phyloP scores from a whole-genome alignment of 306 rosid species.

The Senna siamea region DNA sequence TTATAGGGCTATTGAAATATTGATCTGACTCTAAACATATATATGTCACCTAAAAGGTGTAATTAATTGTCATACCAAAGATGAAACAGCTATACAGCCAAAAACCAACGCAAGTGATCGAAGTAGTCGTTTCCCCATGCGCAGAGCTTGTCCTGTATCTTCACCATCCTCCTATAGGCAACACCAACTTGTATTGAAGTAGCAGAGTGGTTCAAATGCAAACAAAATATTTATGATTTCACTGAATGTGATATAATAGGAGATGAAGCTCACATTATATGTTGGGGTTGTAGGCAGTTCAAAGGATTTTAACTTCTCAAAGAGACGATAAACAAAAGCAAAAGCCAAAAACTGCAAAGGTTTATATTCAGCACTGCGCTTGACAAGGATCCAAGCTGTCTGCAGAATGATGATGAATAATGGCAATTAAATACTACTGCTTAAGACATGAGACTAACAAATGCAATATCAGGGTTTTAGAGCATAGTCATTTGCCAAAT shows the following conservation, averaged over 20 bases:
- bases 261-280: slow-evolving; percentile 62
- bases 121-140: slow-evolving; percentile 91
- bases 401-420: slow-evolving; percentile 54
- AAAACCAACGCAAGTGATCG: slow-evolving; percentile 86
- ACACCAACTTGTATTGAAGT: slow-evolving; percentile 36
- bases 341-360: slow-evolving; percentile 91
- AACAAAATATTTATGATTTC: background rate
- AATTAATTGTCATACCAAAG: slow-evolving; percentile 66
- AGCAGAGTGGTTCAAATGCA: slow-evolving; percentile 29
- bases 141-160: slow-evolving; percentile 82
- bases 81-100: slow-evolving; percentile 85
- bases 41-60: slow-evolving; percentile 36
- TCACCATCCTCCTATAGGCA: slow-evolving; percentile 91
- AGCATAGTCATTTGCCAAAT: slow-evolving; percentile 5
- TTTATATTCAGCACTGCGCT: slow-evolving; percentile 79
- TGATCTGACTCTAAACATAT: slow-evolving; percentile 19
- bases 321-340: slow-evolving; percentile 91
- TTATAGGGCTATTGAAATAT: slow-evolving; percentile 15
- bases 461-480: slow-evolving; percentile 9
- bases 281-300: slow-evolving; percentile 69
- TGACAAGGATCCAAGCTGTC: slow-evolving; percentile 80
- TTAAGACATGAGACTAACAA: slow-evolving; percentile 15
- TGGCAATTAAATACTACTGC: slow-evolving; percentile 25
- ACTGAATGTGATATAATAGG: slow-evolving; percentile 32
- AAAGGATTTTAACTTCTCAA: slow-evolving; percentile 91